Conservation (phyloP, 2,329 filamentous ascomycete genomes). For the Colletotrichum graminicola region DNA sequence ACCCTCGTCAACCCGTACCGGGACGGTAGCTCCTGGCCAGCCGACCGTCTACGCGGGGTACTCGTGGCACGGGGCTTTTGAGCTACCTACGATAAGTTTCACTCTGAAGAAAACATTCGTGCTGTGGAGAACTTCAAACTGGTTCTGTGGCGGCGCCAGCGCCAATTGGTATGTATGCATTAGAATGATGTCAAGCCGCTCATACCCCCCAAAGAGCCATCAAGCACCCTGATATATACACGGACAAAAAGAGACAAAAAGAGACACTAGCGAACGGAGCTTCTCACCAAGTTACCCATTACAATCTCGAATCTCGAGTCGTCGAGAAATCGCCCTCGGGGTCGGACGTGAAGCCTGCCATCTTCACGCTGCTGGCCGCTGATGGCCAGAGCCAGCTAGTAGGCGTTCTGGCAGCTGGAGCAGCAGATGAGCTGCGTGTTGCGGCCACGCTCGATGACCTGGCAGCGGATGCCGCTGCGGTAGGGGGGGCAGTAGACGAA, state of each 20-base stretch:
- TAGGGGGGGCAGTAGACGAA: slow-evolving; percentile 37
- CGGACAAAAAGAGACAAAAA: too few relatives aligned
- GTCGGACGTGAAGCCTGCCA: neutral
- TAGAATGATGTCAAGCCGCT: neutral
- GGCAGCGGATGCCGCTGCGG: slow-evolving; percentile 18
- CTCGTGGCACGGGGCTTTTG: slow-evolving; percentile 42
- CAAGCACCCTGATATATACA: neutral
- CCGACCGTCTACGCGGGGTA: slow-evolving; percentile 70
- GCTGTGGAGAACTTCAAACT: neutral
- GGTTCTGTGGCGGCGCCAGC: neutral
- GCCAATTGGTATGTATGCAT: neutral
- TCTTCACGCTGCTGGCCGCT: slow-evolving; percentile 69
- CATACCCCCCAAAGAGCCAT: neutral
- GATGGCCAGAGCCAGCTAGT: slow-evolving; percentile 64
- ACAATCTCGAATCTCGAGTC: neutral
- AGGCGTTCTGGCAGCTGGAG: slow-evolving; percentile 29
- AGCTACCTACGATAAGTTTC: neutral
- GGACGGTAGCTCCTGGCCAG: slow-evolving; percentile 62
- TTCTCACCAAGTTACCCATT: too few relatives aligned
- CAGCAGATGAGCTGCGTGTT: slow-evolving; percentile 30
- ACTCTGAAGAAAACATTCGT: too few relatives aligned
- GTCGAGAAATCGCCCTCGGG: neutral
- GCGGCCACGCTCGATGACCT: slow-evolving; percentile 24
- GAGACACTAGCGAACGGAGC: neutral
- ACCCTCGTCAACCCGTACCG: slow-evolving; percentile 72